Conservation (phyloP, 495 filamentous ascomycete species). For the Usnea hakonensis region DNA sequence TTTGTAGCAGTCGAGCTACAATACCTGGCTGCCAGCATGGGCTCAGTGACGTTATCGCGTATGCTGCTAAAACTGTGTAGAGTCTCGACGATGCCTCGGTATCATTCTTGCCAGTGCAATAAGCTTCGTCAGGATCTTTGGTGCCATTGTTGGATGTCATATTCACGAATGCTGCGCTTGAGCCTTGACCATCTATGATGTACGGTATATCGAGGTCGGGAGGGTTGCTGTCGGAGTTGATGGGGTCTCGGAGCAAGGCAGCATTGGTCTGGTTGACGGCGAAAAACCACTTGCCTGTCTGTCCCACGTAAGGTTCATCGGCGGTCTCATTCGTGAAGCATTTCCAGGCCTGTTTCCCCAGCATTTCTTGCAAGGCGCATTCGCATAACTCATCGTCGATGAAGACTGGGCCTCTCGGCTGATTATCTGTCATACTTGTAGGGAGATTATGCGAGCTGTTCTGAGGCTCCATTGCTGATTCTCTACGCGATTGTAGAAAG, state of each 20-base stretch:
- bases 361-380: constrained; percentile 28
- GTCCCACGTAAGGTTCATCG: constrained; percentile 22
- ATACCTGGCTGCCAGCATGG: constrained; percentile 32
- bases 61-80: constrained; percentile 13
- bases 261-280: constrained; percentile 15
- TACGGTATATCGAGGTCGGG: constrained; percentile 18
- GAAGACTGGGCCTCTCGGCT: constrained; percentile 29
- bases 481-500: too few relatives aligned
- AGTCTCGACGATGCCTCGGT: not conserved
- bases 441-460: not conserved
- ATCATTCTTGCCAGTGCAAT: constrained; percentile 8
- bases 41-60: constrained; percentile 15
- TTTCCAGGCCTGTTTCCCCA: constrained; percentile 27
- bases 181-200: not conserved
- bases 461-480: too few relatives aligned
- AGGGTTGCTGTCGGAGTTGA: constrained; percentile 30
- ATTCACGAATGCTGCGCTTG: not conserved
- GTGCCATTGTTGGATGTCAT: not conserved
- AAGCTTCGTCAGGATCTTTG: not conserved
- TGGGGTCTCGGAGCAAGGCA: constrained; percentile 22
- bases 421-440: not conserved
- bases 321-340: constrained; percentile 34
- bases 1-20: constrained; percentile 29
- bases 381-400: constrained; percentile 34
- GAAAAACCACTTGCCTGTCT: constrained; percentile 37